Percentiles rank a stretch among this genome's conserved stretches.
Conservation (phyloP, 768 basidiomycete species). For the Galerina sulciceps region DNA sequence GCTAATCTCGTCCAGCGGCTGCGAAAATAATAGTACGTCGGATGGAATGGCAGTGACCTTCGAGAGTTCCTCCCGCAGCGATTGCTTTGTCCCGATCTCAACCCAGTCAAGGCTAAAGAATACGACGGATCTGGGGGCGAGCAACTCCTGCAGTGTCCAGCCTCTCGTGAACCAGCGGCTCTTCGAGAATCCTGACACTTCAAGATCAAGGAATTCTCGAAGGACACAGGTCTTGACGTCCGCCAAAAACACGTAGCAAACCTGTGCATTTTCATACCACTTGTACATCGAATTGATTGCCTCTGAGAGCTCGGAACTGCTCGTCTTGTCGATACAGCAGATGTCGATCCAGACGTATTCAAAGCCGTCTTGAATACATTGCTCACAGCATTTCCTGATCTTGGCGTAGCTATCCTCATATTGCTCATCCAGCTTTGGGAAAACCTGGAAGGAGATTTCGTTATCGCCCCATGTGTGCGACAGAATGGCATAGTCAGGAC, state of each 20-base stretch:
- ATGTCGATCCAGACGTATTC: conserved; percentile 15
- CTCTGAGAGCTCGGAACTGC: conserved; percentile 16
- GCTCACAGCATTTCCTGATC: conserved; percentile 9
- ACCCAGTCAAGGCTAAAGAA: conserved; percentile 2
- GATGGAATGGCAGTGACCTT: background rate
- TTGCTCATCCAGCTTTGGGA: background rate
- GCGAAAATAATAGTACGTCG: background rate
- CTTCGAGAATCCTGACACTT: background rate
- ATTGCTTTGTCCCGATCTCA: background rate
- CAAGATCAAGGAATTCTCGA: background rate
- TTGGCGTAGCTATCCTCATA: conserved; percentile 3
- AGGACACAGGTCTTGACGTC: background rate
- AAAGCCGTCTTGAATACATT: background rate
- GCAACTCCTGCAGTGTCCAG: conserved; percentile 17
- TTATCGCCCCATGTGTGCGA: conserved; percentile 16
- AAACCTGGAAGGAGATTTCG: conserved; percentile 6
- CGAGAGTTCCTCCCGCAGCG: background rate
- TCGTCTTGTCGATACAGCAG: conserved; percentile 18
- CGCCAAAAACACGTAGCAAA: conserved; percentile 8
- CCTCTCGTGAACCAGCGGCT: conserved; percentile 16
- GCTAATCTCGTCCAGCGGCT: background rate
- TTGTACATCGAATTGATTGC: conserved; percentile 19
- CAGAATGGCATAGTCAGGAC: conserved; percentile 12
- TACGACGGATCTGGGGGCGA: conserved; percentile 3
- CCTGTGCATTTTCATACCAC: conserved; percentile 12